A percentile compares a stretch with the other conserved stretches of the same genome.
phyloP scores from a whole-genome alignment of 495 filamentous ascomycete species.

The Halenospora varia region DNA sequence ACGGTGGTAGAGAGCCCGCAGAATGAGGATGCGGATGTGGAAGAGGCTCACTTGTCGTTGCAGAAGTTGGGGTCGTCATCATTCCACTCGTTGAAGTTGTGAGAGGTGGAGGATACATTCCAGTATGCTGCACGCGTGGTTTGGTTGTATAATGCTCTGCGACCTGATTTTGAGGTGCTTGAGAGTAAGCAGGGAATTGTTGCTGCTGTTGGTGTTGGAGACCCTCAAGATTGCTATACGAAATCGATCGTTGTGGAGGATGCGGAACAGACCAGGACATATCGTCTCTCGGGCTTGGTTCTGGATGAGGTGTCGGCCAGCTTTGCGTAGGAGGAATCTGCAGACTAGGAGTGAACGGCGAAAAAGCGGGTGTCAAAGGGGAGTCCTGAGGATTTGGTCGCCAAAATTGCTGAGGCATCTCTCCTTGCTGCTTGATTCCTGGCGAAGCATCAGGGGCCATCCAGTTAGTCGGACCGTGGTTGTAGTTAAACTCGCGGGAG shows the following conservation, averaged over 20 bases:
- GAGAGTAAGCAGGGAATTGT: conserved; percentile 11
- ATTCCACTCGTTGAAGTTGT: conserved; percentile 9
- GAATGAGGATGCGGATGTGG: conserved; percentile 19
- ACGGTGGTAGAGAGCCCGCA: conserved; percentile 15
- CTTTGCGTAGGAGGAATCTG: conserved; percentile 21
- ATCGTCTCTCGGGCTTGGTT: conserved; percentile 24
- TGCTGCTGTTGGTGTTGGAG: conserved; percentile 24
- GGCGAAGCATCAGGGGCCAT: conserved; percentile 27
- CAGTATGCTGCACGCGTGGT: conserved; percentile 17
- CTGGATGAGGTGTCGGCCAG: conserved; percentile 20
- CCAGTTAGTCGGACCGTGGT: conserved; percentile 21
- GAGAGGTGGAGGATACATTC: conserved; percentile 24
- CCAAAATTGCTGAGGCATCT: conserved; percentile 22
- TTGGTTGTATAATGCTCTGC: conserved; percentile 21
- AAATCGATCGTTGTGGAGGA: conserved; percentile 26
- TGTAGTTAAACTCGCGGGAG: conserved; percentile 23
- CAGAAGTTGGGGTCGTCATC: conserved; percentile 1
- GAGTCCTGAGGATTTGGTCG: conserved; percentile 26
- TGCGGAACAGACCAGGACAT: conserved; percentile 25
- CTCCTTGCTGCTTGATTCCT: conserved; percentile 10
- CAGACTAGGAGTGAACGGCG: conserved; percentile 22
- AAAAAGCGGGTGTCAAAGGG: conserved; percentile 25
- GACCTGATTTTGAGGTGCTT: conserved; percentile 5
- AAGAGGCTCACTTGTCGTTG: conserved; percentile 1
- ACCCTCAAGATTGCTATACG: conserved; percentile 25